Base-by-base conservation (phyloP, 192 early-diverging fungal genomes). In the Backusella tarrabulga region DNA sequence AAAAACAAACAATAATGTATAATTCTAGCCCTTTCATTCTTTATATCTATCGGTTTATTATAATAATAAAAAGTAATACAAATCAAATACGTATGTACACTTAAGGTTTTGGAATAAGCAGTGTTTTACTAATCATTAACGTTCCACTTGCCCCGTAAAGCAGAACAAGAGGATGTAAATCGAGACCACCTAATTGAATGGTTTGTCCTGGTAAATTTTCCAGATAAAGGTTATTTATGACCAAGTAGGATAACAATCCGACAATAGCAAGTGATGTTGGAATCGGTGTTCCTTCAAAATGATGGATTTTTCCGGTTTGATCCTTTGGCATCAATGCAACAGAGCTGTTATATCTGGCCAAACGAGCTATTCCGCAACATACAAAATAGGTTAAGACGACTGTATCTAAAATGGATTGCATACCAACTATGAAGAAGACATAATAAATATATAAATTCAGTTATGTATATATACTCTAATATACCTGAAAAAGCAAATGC, bases 241-340 rank as follows among this genome's bases (percentile, higher is more conserved):
- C 78, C 46, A 88, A 81, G 67, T 90, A 91, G 2, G 91, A 88
- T 38, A 94, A 75, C 0, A 92, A 70, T 36, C 81, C 89, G 0
- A 93, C 88, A 54, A 96, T 87, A 0, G 80, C 80, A 38, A 96
- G 76, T 21, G 90, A 89, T 4, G 92, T 93, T 0, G 95, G 95
- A 52, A 97, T 95, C 6, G 95, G 95, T 11, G 94, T 94, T 38
- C 95, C 95, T 81, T 97, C 94, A 86, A 96, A 97, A 74, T 92
- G 94, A 26, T 82, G 76, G 29, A 94, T 86, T 73, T 96, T 96
- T 38, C 95, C 95, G 11, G 82, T 87, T 17, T 68, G 42, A 68
- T 95, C 95, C 34, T 90, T 92, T 12, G 92, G 90, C 77, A 92
- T 44, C 34, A 90, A 85, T 15, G 91, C 92, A 4, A 95, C 90